Percentiles rank a stretch among this genome's conserved stretches.
Conservation (phyloP, 768 basidiomycete genomes). For the Tulasnella sp. region DNA sequence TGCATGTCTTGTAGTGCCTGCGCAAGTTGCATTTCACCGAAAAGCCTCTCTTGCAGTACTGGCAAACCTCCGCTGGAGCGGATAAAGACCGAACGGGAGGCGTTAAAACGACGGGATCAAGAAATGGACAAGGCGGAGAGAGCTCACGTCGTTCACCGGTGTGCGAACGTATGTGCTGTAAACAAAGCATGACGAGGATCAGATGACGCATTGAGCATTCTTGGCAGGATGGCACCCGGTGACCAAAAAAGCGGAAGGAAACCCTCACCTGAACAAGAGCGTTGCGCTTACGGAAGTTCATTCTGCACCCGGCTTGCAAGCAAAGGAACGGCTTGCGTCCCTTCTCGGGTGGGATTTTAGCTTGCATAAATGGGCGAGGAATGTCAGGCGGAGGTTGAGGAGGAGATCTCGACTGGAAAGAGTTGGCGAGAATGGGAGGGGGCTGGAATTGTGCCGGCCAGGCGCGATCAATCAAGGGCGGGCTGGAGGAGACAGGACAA, state of each 20-base stretch:
- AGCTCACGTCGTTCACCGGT: not conserved
- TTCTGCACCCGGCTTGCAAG: not conserved
- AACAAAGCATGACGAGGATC: no score
- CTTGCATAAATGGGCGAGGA: not conserved
- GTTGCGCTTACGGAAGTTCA: not conserved
- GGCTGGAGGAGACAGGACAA: not conserved
- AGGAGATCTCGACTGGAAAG: not conserved
- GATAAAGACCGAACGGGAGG: not conserved
- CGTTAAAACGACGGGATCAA: not conserved
- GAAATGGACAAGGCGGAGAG: not conserved
- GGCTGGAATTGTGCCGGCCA: not conserved
- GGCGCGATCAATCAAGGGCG: not conserved
- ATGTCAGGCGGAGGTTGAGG: not conserved
- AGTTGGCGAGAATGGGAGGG: not conserved
- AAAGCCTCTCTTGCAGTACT: not conserved
- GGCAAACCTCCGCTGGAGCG: not conserved
- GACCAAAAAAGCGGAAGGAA: not conserved
- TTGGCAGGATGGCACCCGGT: not conserved
- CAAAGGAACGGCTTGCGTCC: not conserved
- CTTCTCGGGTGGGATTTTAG: not conserved
- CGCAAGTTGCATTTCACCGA: not conserved
- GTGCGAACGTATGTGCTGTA: not conserved
- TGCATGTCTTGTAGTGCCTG: not conserved
- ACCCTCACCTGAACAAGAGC: not conserved
- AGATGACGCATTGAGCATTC: no score